These are phyloP conservation scores for Pestalotiopsis sp. DNA, from an alignment of 2,329 filamentous ascomycete genomes.

Conservation along the genomic window DNA sequence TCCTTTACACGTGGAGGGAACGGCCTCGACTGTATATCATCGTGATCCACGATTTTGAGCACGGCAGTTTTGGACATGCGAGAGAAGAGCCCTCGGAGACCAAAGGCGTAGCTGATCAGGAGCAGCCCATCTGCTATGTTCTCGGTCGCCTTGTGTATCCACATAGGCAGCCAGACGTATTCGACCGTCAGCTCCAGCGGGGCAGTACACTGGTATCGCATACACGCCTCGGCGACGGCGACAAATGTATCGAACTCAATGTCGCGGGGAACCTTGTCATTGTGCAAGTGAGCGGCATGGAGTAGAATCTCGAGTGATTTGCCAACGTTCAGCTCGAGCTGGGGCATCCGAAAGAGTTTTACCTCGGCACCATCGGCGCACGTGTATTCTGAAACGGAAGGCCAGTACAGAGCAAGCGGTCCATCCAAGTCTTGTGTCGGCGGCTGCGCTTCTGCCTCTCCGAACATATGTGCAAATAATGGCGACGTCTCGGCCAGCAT, in stretches of 20 bases:
- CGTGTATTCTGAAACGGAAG: conserved; percentile 35
- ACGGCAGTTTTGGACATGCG: conserved; percentile 53
- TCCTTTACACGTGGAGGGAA: conserved; percentile 52
- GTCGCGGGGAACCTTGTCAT: conserved; percentile 46
- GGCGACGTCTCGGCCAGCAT: conserved; percentile 54
- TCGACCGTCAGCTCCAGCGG: conserved; percentile 54
- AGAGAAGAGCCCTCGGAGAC: conserved; percentile 49
- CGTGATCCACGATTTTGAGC: conserved; percentile 45
- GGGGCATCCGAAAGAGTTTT: conserved; percentile 55
- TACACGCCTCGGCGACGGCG: conserved; percentile 52
- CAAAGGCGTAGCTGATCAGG: conserved; percentile 56
- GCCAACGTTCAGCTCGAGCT: conserved; percentile 46
- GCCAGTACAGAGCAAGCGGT: conserved; percentile 28
- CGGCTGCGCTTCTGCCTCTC: conserved; percentile 2
- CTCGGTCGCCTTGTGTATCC: conserved; percentile 50
- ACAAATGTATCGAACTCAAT: conserved; percentile 53
- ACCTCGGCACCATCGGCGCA: conserved; percentile 47
- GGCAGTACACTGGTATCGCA: conserved; percentile 53
- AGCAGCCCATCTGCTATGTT: conserved; percentile 52
- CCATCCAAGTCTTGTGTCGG: neutral
- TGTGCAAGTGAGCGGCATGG: conserved; percentile 55
- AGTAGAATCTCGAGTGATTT: conserved; percentile 48
- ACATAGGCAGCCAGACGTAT: conserved; percentile 54
- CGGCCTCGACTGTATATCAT: conserved; percentile 42
- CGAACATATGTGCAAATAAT: conserved; percentile 53